phyloP scores from a whole-genome alignment of 2,329 filamentous ascomycete species.

The Verticillium longisporum region DNA sequence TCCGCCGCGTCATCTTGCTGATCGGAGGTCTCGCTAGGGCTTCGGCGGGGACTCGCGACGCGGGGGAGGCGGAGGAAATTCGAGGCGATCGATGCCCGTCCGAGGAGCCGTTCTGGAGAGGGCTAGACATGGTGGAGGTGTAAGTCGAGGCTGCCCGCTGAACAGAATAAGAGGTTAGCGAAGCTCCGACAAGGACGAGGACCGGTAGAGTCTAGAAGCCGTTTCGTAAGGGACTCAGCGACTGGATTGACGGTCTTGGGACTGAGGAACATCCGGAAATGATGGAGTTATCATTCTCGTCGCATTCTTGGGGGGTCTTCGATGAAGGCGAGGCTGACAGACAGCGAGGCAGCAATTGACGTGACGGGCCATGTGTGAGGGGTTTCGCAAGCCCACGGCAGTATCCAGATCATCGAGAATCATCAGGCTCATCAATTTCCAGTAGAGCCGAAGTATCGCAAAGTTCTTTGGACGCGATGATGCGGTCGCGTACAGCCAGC shows the following conservation, averaged over 20 bases:
- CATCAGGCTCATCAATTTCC: constrained; percentile 27
- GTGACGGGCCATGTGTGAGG: constrained; percentile 15
- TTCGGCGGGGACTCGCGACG: constrained; percentile 40
- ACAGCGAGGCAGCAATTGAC: constrained; percentile 37
- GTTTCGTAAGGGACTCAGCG: constrained; percentile 14
- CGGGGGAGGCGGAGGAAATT: constrained; percentile 35
- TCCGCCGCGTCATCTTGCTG: constrained; percentile 49
- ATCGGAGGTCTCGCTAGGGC: constrained; percentile 74
- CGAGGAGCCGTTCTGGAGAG: constrained; percentile 52
- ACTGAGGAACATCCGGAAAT: constrained; percentile 11
- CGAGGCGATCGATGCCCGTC: constrained; percentile 60
- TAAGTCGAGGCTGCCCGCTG: constrained; percentile 39
- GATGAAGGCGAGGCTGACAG: constrained; percentile 43
- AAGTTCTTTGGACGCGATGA: constrained; percentile 20
- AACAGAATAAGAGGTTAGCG: constrained; percentile 27
- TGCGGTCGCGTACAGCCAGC: constrained; percentile 24
- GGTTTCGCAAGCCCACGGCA: constrained; percentile 14
- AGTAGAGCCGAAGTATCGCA: constrained; percentile 15
- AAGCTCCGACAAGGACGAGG: constrained; percentile 16
- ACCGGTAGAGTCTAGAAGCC: not conserved
- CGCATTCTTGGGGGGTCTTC: constrained; percentile 33
- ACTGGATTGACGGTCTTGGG: constrained; percentile 16
- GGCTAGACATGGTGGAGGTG: constrained; percentile 56
- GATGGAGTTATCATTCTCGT: constrained; percentile 30
- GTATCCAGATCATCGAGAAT: constrained; percentile 24